These are phyloP conservation scores for Helenozyma baotianmanensis DNA, from an alignment of 805 yeast species.

Conservation along the genomic window DNA sequence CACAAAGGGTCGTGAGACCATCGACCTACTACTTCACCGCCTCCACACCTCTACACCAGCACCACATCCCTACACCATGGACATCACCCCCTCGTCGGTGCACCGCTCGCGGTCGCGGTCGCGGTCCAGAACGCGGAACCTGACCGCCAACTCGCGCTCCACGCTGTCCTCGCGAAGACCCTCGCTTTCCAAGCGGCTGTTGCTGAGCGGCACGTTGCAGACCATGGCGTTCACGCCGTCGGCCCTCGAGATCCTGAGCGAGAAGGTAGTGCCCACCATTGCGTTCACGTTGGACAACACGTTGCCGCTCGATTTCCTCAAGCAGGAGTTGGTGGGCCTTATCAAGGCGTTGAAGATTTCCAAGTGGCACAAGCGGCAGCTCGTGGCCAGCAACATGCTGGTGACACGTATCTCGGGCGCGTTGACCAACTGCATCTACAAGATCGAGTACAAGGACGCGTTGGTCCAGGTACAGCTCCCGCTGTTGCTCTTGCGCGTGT, in stretches of 20 bases:
- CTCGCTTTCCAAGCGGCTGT: constrained; percentile 29
- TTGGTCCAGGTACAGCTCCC: constrained; percentile 42
- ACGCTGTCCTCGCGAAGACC: constrained; percentile 32
- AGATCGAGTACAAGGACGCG: constrained; percentile 51
- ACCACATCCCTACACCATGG: constrained; percentile 10
- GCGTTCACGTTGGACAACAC: constrained; percentile 65
- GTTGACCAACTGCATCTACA: constrained; percentile 83
- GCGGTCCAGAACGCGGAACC: constrained; percentile 28
- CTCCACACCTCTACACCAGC: no score
- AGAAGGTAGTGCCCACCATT: constrained; percentile 44
- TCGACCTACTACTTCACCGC: no score
- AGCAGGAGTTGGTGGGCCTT: constrained; percentile 69
- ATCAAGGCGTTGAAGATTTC: constrained; percentile 61
- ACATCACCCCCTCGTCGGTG: constrained; percentile 14
- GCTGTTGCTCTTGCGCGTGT: constrained; percentile 68
- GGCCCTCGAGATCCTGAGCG: constrained; percentile 23
- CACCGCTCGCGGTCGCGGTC: constrained; percentile 35
- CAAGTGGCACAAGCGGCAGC: constrained; percentile 68
- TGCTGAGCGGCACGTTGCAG: constrained; percentile 30
- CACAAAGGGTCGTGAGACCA: constrained; percentile 1
- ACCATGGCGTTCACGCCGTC: constrained; percentile 27
- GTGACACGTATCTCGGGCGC: constrained; percentile 84
- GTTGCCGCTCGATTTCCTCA: constrained; percentile 79
- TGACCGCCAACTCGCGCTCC: constrained; percentile 31
- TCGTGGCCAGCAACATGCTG: constrained; percentile 38